Evolutionary conservation across 129 eudicot species (phyloP).

Genomic region (Centrapalus pauciflorus): DNA sequence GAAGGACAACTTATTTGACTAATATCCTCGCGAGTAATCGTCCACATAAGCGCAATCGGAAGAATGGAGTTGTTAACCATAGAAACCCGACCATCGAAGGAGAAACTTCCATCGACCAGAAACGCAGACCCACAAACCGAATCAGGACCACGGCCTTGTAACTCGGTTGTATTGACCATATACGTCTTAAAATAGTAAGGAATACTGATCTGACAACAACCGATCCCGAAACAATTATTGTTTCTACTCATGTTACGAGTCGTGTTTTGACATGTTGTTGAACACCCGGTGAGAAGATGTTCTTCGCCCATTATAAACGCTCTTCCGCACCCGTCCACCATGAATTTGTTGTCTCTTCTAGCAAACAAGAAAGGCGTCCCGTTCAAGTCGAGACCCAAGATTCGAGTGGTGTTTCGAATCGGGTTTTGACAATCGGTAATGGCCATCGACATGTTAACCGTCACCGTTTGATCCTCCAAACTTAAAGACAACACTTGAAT

Average conservation of each 20-base stretch:
- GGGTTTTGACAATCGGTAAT: constrained; percentile 3
- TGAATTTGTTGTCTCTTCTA: constrained; percentile 9
- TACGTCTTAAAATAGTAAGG: constrained; percentile 24
- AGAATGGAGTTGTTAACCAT: not conserved
- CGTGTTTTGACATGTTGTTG: constrained; percentile 14
- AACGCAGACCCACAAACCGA: constrained; percentile 24
- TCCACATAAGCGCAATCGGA: constrained; percentile 25
- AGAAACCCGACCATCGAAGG: not conserved
- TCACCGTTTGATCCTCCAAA: constrained; percentile 22
- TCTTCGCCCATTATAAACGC: constrained; percentile 13
- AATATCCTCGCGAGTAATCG: not conserved
- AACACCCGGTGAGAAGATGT: constrained; percentile 23
- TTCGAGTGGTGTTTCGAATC: constrained; percentile 8
- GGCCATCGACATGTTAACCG: constrained; percentile 21
- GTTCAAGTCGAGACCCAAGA: constrained; percentile 16
- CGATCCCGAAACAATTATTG: constrained; percentile 25
- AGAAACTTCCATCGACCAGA: constrained; percentile 10
- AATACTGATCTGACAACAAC: constrained; percentile 24
- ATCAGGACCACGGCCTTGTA: not conserved
- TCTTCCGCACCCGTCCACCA: constrained; percentile 25
- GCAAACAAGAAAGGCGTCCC: constrained; percentile 19
- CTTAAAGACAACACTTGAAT: constrained; percentile 10
- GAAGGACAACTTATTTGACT: not conserved
- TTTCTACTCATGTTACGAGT: not conserved
- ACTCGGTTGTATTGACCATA: constrained; percentile 13